Base-by-base conservation (phyloP, 108 stramenopile species). In the Pseudonitzschia delicatissima region DNA sequence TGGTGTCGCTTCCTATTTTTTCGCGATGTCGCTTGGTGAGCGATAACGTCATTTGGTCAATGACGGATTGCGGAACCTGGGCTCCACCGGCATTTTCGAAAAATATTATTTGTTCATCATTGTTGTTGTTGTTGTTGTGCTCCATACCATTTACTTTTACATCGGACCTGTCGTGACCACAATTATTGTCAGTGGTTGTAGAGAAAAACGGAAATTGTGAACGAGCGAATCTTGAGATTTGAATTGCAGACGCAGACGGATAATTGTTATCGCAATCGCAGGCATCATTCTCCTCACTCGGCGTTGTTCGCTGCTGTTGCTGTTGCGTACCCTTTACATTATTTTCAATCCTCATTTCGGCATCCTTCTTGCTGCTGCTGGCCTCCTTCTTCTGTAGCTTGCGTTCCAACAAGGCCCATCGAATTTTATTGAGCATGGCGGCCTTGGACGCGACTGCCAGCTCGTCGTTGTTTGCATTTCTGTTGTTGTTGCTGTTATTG, bases 71-170 rank as follows among this genome's bases (percentile, higher is more conserved):
- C 31, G 93, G 86, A 23, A 92, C 90, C 65, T 94, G 93, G 0
- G 90, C 66, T 11, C 93, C 93, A 11, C 93, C 93, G 18, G 90
- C 90, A 64, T 88, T 91, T 53, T 94, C 93, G 50, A 91, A 82
- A 67, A 90, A 94, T 5, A 93, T 42, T 36, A 25, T 27, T 17
- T 55, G 32, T 55, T 55, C n/a, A 72, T 82, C 84, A 29, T 55
- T 33, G 53, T 33, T 33, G 47, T 39, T 39, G 37, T 11, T 39
- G 37, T 11, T 39, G 37, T 11, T 39, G 37, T 11, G 37, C 6
- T 42, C 11, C 11, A 15, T 20, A 31, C 49, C 66, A 15, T 42
- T 17, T 33, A 18, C 31, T 32, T 48, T 39, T 39, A 11, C 37
- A 11, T 39, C 11, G 37, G 37, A 6, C 8, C 45, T 39, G 37